phyloP scores from a whole-genome alignment of 148 eudicot species.

The Vaccinium macrocarpon region DNA sequence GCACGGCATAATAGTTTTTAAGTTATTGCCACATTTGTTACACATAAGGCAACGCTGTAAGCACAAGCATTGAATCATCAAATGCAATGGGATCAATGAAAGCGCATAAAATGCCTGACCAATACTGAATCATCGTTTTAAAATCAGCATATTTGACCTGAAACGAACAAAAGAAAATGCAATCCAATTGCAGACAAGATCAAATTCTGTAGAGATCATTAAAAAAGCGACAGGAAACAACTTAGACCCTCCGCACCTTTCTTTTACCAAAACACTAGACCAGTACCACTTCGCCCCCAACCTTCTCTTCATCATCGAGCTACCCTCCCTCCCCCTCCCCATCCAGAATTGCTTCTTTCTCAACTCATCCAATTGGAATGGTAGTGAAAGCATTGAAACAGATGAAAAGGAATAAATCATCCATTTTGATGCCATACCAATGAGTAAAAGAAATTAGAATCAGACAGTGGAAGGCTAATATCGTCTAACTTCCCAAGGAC shows the following conservation, averaged over 20 bases:
- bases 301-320: background rate
- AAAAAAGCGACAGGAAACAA: background rate
- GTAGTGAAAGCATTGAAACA: background rate
- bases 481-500: background rate
- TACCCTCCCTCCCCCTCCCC: background rate
- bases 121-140: background rate
- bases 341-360: background rate
- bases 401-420: background rate
- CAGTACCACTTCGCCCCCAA: background rate
- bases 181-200: background rate
- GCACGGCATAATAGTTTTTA: background rate
- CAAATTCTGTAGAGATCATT: background rate
- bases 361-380: constrained; percentile 1
- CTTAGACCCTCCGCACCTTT: background rate
- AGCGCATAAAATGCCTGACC: background rate
- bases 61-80: background rate
- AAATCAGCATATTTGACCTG: background rate
- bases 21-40: background rate
- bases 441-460: background rate
- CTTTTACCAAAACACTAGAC: background rate
- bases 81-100: background rate
- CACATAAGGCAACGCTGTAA: background rate
- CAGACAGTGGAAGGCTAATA: background rate
- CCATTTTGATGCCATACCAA: constrained; percentile 2
- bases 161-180: background rate